phyloP scores from a whole-genome alignment of 306 rosid genomes.

The Crotalaria pallida region DNA sequence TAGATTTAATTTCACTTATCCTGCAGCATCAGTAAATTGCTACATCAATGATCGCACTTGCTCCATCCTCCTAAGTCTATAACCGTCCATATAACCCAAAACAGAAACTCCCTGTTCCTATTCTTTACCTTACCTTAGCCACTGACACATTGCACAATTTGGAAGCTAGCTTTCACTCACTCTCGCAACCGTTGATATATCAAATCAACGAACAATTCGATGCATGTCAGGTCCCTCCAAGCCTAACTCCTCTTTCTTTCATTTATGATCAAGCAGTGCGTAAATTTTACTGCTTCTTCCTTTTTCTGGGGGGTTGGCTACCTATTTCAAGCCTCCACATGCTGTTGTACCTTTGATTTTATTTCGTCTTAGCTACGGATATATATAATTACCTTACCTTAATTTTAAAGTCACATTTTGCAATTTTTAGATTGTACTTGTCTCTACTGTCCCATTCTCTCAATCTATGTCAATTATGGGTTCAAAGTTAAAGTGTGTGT shows the following conservation, averaged over 20 bases:
- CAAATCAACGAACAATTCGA: slow-evolving; percentile 8
- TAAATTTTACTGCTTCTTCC: neutral
- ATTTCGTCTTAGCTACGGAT: slow-evolving; percentile 22
- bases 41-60: neutral
- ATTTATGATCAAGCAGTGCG: neutral
- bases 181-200: slow-evolving; percentile 4
- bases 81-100: slow-evolving; percentile 19
- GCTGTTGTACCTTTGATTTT: slow-evolving; percentile 21
- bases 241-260: slow-evolving; percentile 3
- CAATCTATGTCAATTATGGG: neutral
- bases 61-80: neutral
- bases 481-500: slow-evolving; percentile 8
- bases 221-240: neutral
- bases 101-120: slow-evolving; percentile 26
- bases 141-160: slow-evolving; percentile 25
- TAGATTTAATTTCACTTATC: neutral
- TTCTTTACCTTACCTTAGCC: slow-evolving; percentile 11
- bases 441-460: neutral
- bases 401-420: slow-evolving; percentile 5
- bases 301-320: neutral
- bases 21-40: too few species aligned
- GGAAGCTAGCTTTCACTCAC: slow-evolving; percentile 20
- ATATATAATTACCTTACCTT: slow-evolving; percentile 24
- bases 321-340: slow-evolving; percentile 6
- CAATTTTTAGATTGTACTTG: neutral